Evolutionary conservation across 352 stramenopile genomes (phyloP), one percentile per base, ranked within the genome.

Genomic region (Pythium biforme): DNA sequence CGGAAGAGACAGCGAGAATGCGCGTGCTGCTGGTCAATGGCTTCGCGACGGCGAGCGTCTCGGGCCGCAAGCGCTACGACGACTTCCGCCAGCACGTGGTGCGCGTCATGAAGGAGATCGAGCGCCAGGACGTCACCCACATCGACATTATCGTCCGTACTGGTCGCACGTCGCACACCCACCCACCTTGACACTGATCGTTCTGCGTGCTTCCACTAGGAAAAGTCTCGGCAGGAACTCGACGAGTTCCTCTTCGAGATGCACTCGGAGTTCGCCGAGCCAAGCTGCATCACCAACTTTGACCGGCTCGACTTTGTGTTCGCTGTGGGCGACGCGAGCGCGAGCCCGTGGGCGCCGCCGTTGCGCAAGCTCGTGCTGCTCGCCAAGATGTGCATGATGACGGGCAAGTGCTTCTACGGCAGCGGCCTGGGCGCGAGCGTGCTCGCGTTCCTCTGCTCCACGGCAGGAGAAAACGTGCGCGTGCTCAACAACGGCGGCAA

Each of bases 361-460:
- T 74, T 88, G 64, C 77, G 78, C 39, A 88, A 93, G 53, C 69
- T 94, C 10, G 52, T 70, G 33, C 50, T 90, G 22, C 66, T 89
- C 19, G 74, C 72, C 22, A 94, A 94, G 66, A 92, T 93, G 83
- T 94, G 86, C 66, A 93, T 92, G 83, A 90, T 93, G 82, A 93
- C 86, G 12, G 86, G 84, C 39, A 94, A 94, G 52, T 94, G 86
- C 25, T 76, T 85, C 15, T 94, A 86, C 59, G 82, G 73, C 29
- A 86, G 72, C 54, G 74, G 77, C 19, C 55, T 93, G 20, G 83
- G 82, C 14, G 83, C 86, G 2, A 61, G 59, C 4, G 50, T 93
- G 34, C 39, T 94, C 10, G 73, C 83, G 19, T 93, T 85, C 59
- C 50, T 91, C 34, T 92, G 83, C 40, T 83, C 83, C 0, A 94